phyloP scores from a whole-genome alignment of 257 asterid genomes.

The Paulownia fortunei region DNA sequence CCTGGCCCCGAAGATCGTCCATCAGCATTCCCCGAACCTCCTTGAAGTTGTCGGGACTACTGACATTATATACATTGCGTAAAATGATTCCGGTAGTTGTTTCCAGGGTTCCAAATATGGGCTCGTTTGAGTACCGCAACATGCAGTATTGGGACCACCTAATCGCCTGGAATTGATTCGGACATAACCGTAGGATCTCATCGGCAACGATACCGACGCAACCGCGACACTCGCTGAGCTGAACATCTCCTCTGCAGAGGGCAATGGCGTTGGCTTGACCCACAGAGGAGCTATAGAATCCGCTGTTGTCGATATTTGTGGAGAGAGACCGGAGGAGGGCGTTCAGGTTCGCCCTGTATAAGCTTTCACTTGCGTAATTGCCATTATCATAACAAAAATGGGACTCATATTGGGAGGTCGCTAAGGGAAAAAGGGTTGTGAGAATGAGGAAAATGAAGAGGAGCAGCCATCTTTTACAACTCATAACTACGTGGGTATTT shows the following conservation, averaged over 20 bases:
- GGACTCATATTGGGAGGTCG: background rate
- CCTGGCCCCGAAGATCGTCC: background rate
- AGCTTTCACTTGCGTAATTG: conserved; percentile 31
- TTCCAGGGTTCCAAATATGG: conserved; percentile 9
- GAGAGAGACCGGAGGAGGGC: conserved; percentile 44
- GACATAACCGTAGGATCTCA: conserved; percentile 15
- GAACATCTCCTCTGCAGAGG: conserved; percentile 45
- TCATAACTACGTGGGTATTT: too few species aligned
- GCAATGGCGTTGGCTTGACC: conserved; percentile 35
- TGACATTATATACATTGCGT: background rate
- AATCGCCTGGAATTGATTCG: conserved; percentile 30
- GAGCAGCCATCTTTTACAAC: background rate
- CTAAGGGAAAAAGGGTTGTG: background rate
- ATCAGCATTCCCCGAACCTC: background rate
- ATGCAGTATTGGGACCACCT: conserved; percentile 28
- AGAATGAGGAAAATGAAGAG: background rate
- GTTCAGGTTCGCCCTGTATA: conserved; percentile 38
- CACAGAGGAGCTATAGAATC: conserved; percentile 34
- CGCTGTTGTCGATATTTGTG: conserved; percentile 18
- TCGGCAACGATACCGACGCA: conserved; percentile 11
- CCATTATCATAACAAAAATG: background rate
- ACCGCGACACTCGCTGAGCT: conserved; percentile 26
- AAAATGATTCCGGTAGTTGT: background rate
- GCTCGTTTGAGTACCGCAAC: conserved; percentile 38
- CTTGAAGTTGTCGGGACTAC: background rate